These are phyloP conservation scores for Brasilioporus rufonigricans DNA, from an alignment of 768 basidiomycete species.

Conservation along the genomic window DNA sequence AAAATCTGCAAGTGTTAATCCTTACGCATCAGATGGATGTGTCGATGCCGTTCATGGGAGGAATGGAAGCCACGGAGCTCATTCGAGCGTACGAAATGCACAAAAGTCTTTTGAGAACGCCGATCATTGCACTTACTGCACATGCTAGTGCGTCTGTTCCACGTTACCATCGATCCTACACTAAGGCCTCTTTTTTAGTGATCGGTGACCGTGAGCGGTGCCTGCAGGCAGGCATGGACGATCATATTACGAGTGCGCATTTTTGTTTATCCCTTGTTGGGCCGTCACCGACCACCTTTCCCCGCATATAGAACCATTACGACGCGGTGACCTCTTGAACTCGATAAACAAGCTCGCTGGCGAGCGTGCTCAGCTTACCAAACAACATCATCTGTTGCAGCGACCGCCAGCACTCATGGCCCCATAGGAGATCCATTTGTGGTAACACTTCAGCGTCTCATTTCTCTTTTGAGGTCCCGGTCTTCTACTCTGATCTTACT, in stretches of 20 bases:
- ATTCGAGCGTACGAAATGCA: slow-evolving; percentile 84
- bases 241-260: slow-evolving; percentile 75
- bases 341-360: slow-evolving; percentile 79
- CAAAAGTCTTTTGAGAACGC: slow-evolving; percentile 66
- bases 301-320: slow-evolving; percentile 60
- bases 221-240: slow-evolving; percentile 77
- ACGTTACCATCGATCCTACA: not conserved
- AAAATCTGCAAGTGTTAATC: not conserved
- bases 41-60: slow-evolving; percentile 98
- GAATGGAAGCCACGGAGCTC: slow-evolving; percentile 94
- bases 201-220: slow-evolving; percentile 82
- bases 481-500: slow-evolving; percentile 6
- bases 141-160: slow-evolving; percentile 77
- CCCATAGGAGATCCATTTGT: slow-evolving; percentile 10
- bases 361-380: slow-evolving; percentile 46
- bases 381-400: slow-evolving; percentile 32
- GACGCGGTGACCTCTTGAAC: slow-evolving; percentile 76
- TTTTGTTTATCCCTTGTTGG: not conserved
- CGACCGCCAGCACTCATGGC: slow-evolving; percentile 33
- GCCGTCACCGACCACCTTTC: not conserved
- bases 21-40: slow-evolving; percentile 81
- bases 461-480: not conserved
- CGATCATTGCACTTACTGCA: slow-evolving; percentile 95
- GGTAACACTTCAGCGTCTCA: slow-evolving; percentile 1
- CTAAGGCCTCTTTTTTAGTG: slow-evolving; percentile 49